Evolutionary conservation across 1,284 basidiomycete genomes (phyloP), one percentile per base, ranked within the genome.

Genomic region (Psilocybe mexicana): DNA sequence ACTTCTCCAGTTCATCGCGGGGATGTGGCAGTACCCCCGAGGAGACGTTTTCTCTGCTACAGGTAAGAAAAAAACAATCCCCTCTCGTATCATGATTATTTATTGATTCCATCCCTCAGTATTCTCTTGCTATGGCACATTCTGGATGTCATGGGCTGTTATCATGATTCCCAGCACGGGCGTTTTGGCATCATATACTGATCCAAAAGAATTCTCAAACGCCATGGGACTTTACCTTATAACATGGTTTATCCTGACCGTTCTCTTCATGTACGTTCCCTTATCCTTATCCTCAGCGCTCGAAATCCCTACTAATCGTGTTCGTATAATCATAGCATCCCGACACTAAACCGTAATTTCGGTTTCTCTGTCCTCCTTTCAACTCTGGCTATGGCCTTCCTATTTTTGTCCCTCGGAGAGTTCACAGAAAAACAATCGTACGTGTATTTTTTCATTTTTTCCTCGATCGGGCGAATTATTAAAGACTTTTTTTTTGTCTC

Each of bases 21-120:
- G 88, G 43, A 88, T 90, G 86, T 90, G 88, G 87, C 86, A 88
- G 72, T 93, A 93, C 71, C 88, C 90, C 1, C 78, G 82, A 43
- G 91, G 90, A 8, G 89, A 91, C 63, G 76, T 75, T 0, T 89
- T 89, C 57, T 86, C 83, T 61, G 87, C 84, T 0, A 87, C 86
- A 38, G 85, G 88, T 88, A 59, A 55, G 36, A 14, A 46, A 7
- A 10, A n/a, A n/a, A 28, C 42, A 2, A 2, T 54, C 10, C 25
- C 47, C 25, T 43, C 12, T n/a, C n/a, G 47, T 6, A 30, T 38
- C 7, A 18, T n/a, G 18, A 44, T 28, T 38, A 6, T 38, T 46
- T 12, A 44, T 38, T 18, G 26, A 11, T 24, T 6, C n/a, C 7
- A 10, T 3, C 28, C 18, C 14, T 8, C 14, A 80, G 94, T 92